Conservation (phyloP, 2,329 filamentous ascomycete species). For the Myriangium duriaei region DNA sequence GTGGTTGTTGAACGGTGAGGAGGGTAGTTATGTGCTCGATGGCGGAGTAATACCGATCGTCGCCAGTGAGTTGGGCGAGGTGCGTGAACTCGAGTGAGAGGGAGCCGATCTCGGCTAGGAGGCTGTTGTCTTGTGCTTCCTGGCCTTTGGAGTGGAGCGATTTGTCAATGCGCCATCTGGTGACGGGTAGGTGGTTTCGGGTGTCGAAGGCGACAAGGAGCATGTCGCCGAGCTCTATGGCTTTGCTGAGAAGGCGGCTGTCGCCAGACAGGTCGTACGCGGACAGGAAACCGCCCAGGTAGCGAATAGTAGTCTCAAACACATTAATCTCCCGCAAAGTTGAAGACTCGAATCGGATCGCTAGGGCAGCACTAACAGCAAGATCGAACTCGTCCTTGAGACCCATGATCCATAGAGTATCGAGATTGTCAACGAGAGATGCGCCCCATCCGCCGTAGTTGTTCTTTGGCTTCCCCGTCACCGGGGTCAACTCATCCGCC, state of each 20-base stretch:
- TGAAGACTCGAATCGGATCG: constrained; percentile 31
- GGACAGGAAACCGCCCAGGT: constrained; percentile 25
- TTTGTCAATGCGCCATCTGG: constrained; percentile 31
- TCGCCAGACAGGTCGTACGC: constrained; percentile 27
- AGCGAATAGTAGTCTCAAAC: constrained; percentile 38
- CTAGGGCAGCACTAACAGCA: constrained; percentile 30
- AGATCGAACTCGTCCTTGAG: constrained; percentile 35
- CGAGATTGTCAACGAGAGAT: constrained; percentile 33
- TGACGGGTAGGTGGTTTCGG: constrained; percentile 32
- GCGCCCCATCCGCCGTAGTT: constrained; percentile 37
- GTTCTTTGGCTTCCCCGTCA: constrained; percentile 29
- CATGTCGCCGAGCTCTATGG: constrained; percentile 29
- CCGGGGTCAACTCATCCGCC: constrained; percentile 35
- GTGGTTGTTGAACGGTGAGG: constrained; percentile 30
- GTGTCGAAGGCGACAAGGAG: constrained; percentile 38
- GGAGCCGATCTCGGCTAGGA: constrained; percentile 36
- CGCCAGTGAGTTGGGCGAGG: constrained; percentile 32
- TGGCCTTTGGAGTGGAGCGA: constrained; percentile 27
- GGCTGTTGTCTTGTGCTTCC: constrained; percentile 27
- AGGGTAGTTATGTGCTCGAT: constrained; percentile 30
- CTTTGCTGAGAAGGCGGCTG: constrained; percentile 23
- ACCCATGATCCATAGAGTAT: constrained; percentile 36
- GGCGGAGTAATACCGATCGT: constrained; percentile 36
- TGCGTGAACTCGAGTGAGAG: constrained; percentile 37
- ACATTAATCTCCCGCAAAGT: constrained; percentile 31